A percentile compares a stretch with the other conserved stretches of the same genome.
These are phyloP conservation scores for Boletus tomentosulus DNA, from an alignment of 768 basidiomycete genomes.

Conservation along the genomic window DNA sequence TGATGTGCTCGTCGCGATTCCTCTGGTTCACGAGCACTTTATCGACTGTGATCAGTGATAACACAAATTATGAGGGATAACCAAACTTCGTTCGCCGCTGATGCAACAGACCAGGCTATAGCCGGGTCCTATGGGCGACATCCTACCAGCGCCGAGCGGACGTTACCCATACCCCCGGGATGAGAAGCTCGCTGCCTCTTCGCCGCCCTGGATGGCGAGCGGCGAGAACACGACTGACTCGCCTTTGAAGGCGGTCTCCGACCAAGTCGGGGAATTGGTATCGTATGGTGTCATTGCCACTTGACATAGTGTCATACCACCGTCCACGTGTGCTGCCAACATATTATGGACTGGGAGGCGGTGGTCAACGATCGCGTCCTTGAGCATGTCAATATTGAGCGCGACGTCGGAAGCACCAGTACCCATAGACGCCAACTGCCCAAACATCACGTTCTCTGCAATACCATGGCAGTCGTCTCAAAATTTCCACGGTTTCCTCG, in stretches of 20 bases:
- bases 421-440: constrained; percentile 99
- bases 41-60: no score
- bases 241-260: constrained; percentile 71
- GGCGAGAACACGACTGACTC: constrained; percentile 94
- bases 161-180: constrained; percentile 79
- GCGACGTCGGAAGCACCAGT: constrained; percentile 96
- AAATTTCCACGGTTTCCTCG: constrained; percentile 98
- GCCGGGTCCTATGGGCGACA: constrained; percentile 84
- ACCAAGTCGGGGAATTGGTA: constrained; percentile 82
- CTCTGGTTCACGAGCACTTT: no score
- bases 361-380: constrained; percentile 97
- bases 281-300: constrained; percentile 98
- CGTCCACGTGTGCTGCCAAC: constrained; percentile 74
- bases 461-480: constrained; percentile 98
- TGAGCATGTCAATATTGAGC: constrained; percentile 95
- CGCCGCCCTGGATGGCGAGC: constrained; percentile 79
- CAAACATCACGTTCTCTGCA: constrained; percentile 98
- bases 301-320: constrained; percentile 87
- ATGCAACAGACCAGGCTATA: no score
- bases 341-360: constrained; percentile 85
- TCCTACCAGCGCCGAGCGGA: constrained; percentile 75
- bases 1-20: no score
- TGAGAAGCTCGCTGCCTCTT: constrained; percentile 73
- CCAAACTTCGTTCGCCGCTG: no score
- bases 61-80: no score